Conservation (phyloP, 768 basidiomycete genomes). For the Mycena maculata region DNA sequence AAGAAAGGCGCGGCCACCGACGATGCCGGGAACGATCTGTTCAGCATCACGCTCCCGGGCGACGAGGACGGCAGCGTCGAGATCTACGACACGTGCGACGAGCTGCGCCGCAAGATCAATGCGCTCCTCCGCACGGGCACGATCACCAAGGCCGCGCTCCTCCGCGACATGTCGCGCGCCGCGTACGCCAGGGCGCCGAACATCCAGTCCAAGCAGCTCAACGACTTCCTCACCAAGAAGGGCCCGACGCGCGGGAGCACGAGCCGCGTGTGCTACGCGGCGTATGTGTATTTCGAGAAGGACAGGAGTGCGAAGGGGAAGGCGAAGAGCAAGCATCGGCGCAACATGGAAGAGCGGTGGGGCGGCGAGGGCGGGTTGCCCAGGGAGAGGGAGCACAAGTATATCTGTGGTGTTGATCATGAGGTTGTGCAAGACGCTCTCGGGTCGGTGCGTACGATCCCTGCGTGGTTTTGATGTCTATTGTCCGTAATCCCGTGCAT, state of each 20-base stretch:
- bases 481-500: not conserved
- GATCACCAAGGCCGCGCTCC: constrained; percentile 30
- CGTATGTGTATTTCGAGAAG: constrained; percentile 36
- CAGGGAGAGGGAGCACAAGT: constrained; percentile 17
- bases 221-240: constrained; percentile 30
- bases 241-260: constrained; percentile 32
- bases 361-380: constrained; percentile 34
- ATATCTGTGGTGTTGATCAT: not conserved
- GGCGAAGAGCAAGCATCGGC: constrained; percentile 31
- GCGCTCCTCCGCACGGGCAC: constrained; percentile 26
- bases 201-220: constrained; percentile 35
- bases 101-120: constrained; percentile 33
- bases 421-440: constrained; percentile 19
- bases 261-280: constrained; percentile 32
- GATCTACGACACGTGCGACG: constrained; percentile 31
- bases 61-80: constrained; percentile 29
- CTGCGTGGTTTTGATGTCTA: not conserved
- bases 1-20: not conserved
- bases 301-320: constrained; percentile 28
- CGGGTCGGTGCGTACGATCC: constrained; percentile 17
- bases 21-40: constrained; percentile 13
- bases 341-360: constrained; percentile 36
- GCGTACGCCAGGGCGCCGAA: constrained; percentile 31
- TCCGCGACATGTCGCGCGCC: constrained; percentile 34
- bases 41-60: constrained; percentile 25